Evolutionary conservation across 805 yeast species (phyloP).

Genomic region (Saturnispora quitensis): DNA sequence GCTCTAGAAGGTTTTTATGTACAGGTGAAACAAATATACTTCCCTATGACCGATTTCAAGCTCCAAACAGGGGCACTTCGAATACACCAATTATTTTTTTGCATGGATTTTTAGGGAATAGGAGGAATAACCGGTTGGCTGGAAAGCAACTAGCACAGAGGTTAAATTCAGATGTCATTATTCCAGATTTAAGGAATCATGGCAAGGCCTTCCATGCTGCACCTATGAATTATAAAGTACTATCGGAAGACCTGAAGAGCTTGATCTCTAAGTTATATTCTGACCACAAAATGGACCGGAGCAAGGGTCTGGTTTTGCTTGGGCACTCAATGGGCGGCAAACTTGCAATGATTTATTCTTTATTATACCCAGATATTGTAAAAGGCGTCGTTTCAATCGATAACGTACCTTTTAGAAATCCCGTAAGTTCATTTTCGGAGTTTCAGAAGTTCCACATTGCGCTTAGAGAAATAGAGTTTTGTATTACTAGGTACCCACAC

Average conservation of each 20-base stretch:
- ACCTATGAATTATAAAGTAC: slow-evolving; percentile 61
- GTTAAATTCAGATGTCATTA: slow-evolving; percentile 48
- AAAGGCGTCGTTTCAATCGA: slow-evolving; percentile 60
- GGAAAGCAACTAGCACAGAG: slow-evolving; percentile 41
- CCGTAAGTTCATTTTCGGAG: slow-evolving; percentile 20
- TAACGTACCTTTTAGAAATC: slow-evolving; percentile 70
- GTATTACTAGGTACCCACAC: slow-evolving; percentile 18
- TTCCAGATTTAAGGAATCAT: slow-evolving; percentile 79
- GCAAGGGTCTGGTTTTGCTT: slow-evolving; percentile 39
- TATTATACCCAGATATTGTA: slow-evolving; percentile 54
- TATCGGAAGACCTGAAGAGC: slow-evolving; percentile 75
- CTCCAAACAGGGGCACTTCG: background rate
- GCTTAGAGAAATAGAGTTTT: slow-evolving; percentile 12
- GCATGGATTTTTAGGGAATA: slow-evolving; percentile 86
- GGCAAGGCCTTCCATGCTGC: slow-evolving; percentile 75
- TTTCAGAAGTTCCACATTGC: slow-evolving; percentile 25
- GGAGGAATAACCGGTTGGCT: slow-evolving; percentile 66
- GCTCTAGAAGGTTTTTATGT: background rate
- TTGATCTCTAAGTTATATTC: slow-evolving; percentile 29
- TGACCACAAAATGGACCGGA: slow-evolving; percentile 4
- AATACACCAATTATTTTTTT: slow-evolving; percentile 60
- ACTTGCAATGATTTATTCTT: slow-evolving; percentile 74
- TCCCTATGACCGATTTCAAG: slow-evolving; percentile 9
- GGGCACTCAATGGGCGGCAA: slow-evolving; percentile 95
- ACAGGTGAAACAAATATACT: background rate